Base-by-base conservation (phyloP, 164 flowering plant species). In the Paratinospora sagittata region DNA sequence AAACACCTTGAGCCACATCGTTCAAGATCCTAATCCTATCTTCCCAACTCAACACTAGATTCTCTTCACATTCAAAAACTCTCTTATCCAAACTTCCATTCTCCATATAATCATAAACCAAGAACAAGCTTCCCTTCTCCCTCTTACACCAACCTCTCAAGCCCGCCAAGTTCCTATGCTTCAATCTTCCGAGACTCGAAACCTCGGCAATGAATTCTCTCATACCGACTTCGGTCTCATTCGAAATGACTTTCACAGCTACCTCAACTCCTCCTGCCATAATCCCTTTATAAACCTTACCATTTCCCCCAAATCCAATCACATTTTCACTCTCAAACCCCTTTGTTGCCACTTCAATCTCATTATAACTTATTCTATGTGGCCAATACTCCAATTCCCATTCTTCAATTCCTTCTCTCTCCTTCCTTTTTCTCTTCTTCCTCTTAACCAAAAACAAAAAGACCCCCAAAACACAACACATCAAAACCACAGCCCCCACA, bases 331-430 rank as follows among this genome's bases (percentile, higher is more conserved):
- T 89, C 0, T 80, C 68, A 49, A 89, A 89, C 4, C 82, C 78
- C 36, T 77, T 81, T 3, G 91, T 89, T 8, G 86, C 88, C 0
- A 78, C 76, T 8, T 82, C 84, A 33, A 89, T 82, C 39, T 82
- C 87, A 23, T 76, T 82, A 43, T 81, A 84, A 17, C 76, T 37
- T 24, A 89, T 82, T 68, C 86, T 68, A 71, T 87, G 93, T 0
- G 93, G 93, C 93, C 93, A 87, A 71, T 86, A 89, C 80, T 87
- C 89, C 68, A 85, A 77, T 78, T 87, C 93, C 93, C 93, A 85
- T 3, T 86, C 93, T 66, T 87, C 90, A 85, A 82, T 78, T 9
- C 77, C 86, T 45, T 52, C 86, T 65, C 80, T 85, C 70, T 73
- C 77, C 70, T 71, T 81, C 24, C 43, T 73, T 37, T 27, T 68